Evolutionary conservation across 257 asterid species (phyloP), one percentile per base, ranked within the genome.

Genomic region (Penstemon eatonii): DNA sequence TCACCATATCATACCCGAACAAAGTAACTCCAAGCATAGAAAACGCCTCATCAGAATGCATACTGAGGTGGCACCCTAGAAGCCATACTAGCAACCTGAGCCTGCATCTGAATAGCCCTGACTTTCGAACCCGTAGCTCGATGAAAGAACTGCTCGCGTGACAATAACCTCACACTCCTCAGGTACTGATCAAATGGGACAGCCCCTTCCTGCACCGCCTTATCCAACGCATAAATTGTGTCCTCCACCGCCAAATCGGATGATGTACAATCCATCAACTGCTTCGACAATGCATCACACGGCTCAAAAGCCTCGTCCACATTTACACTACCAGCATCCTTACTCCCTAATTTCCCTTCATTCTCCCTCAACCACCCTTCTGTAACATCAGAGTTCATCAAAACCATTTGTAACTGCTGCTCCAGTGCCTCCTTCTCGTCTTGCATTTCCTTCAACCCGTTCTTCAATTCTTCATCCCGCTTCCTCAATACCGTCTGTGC

Each of bases 101-200:
- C 95, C 77, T 90, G 97, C 97, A 90, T 85, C 80, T 88, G 99
- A 44, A 85, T 84, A 65, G 95, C 91, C 72, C 96, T 87, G n/a
- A 89, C 92, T 64, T 93, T 93, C 0, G 95, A 86, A 53, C 87
- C 81, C 0, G 88, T 90, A 9, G 96, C 98, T 0, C 98, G 85
- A 49, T 93, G 96, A 70, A 90, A 85, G 64, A 90, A 93, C 75
- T 90, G 99, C 71, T 88, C 92, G 0, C 99, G 78, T 0, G 97
- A 81, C 77, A 93, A 67, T 71, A 84, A 76, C 78, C 99, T 87
- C 74, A 93, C 96, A 53, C 63, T 84, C 85, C 95, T 93, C 84
- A 93, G 67, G 74, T 90, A 93, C 63, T 84, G 97, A 83, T 90
- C 99, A 73, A 88, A 81, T 0, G 97, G 97, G 8, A 93, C 73